These are phyloP conservation scores for Phoma sp. DNA, from an alignment of 2,329 filamentous ascomycete species.

Conservation along the genomic window DNA sequence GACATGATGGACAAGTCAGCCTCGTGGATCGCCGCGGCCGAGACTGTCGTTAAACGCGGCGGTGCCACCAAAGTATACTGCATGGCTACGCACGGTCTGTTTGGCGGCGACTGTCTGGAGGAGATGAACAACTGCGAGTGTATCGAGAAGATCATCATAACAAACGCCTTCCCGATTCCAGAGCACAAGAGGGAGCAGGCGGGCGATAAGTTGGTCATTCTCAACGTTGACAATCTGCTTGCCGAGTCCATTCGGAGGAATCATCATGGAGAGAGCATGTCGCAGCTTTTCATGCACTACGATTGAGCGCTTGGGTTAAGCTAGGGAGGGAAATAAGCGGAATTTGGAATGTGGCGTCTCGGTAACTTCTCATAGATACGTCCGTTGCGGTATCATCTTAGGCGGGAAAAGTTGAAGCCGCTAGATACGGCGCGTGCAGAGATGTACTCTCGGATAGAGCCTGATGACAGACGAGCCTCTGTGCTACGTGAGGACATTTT, in stretches of 20 bases:
- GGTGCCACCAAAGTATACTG: slow-evolving; percentile 93
- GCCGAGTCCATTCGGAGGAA: slow-evolving; percentile 94
- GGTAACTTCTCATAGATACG: not conserved
- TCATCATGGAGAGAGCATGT: slow-evolving; percentile 89
- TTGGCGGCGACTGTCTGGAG: slow-evolving; percentile 86
- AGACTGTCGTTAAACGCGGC: slow-evolving; percentile 93
- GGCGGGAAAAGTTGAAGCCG: not conserved
- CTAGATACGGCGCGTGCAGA: not conserved
- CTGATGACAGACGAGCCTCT: not conserved
- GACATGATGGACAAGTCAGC: slow-evolving; percentile 99
- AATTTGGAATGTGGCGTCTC: not conserved
- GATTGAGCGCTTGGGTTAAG: slow-evolving; percentile 27
- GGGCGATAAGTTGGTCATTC: slow-evolving; percentile 79
- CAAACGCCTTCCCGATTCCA: slow-evolving; percentile 93
- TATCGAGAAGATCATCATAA: slow-evolving; percentile 93
- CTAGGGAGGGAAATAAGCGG: not conserved
- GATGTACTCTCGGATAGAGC: not conserved
- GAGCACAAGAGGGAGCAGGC: slow-evolving; percentile 72
- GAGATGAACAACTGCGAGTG: slow-evolving; percentile 91
- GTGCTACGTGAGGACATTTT: slow-evolving; percentile 1
- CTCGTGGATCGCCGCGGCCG: slow-evolving; percentile 96
- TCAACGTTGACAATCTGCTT: slow-evolving; percentile 87
- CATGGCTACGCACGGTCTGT: slow-evolving; percentile 95
- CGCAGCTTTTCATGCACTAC: slow-evolving; percentile 56
- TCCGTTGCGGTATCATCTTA: not conserved